Percentiles rank a stretch among this genome's conserved stretches.
Evolutionary conservation across 305 asterid genomes (phyloP).

Genomic region (Fraxinus angustifolia): DNA sequence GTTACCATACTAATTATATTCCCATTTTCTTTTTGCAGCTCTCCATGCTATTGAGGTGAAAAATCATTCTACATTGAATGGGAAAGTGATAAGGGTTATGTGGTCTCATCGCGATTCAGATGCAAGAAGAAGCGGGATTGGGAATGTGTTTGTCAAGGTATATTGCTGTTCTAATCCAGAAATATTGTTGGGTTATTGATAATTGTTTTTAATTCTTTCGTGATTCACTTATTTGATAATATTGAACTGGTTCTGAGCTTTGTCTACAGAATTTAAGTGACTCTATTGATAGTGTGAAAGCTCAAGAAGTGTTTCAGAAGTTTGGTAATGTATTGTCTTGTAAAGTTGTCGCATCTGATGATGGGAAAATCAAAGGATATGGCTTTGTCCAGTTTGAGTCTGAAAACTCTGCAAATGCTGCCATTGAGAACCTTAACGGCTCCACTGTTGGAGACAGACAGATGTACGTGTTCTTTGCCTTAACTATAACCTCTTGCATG

Average conservation of each 20-base stretch:
- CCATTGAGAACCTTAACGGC: conserved; percentile 80
- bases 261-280: conserved; percentile 65
- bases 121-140: conserved; percentile 73
- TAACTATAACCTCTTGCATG: not conserved
- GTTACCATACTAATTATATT: not conserved
- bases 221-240: conserved; percentile 9
- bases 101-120: conserved; percentile 84
- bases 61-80: conserved; percentile 62
- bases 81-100: conserved; percentile 69
- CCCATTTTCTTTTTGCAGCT: conserved; percentile 35
- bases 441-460: conserved; percentile 53
- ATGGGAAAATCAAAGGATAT: conserved; percentile 88
- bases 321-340: conserved; percentile 71
- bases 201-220: conserved; percentile 4
- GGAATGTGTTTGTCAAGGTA: conserved; percentile 91
- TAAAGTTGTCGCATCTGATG: conserved; percentile 66
- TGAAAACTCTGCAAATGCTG: conserved; percentile 62
- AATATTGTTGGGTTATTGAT: not conserved
- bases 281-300: conserved; percentile 52
- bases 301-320: conserved; percentile 69
- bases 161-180: not conserved
- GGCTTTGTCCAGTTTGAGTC: conserved; percentile 89
- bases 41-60: conserved; percentile 56
- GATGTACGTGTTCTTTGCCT: conserved; percentile 44
- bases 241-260: conserved; percentile 5